Percentiles rank a stretch among this genome's conserved stretches.
phyloP scores from a whole-genome alignment of 768 basidiomycete species.

The Antrodiella citrinella region DNA sequence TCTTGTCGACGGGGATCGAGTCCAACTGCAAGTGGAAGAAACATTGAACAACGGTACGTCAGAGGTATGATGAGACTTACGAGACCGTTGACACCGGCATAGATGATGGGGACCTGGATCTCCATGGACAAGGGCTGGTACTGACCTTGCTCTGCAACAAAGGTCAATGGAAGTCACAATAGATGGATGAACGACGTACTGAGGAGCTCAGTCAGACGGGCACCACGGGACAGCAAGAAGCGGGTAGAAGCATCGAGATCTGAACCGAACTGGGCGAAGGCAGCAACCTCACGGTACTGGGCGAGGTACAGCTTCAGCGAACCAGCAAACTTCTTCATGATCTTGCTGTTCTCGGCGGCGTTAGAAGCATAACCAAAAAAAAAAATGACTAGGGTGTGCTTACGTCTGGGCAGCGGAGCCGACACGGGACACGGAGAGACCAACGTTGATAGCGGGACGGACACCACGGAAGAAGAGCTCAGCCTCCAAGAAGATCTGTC shows the following conservation, averaged over 20 bases:
- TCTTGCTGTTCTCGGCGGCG: conserved; percentile 73
- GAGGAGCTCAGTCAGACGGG: conserved; percentile 94
- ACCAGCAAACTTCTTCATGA: conserved; percentile 99
- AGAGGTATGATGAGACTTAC: conserved; percentile 34
- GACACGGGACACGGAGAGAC: conserved; percentile 99
- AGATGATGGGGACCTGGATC: conserved; percentile 97
- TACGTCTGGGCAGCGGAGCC: conserved; percentile 99
- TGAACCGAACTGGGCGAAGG: conserved; percentile 99
- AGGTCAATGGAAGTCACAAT: conserved; percentile 12
- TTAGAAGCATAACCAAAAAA: conserved; percentile 8
- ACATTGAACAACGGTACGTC: conserved; percentile 4
- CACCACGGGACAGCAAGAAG: conserved; percentile 96
- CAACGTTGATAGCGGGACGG: conserved; percentile 99
- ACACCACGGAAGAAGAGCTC: conserved; percentile 99
- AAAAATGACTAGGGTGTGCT: too few relatives aligned
- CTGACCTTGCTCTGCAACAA: conserved; percentile 84
- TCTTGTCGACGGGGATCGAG: conserved; percentile 89
- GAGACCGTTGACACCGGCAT: conserved; percentile 99
- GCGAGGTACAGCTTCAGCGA: conserved; percentile 99
- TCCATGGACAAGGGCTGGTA: conserved; percentile 94
- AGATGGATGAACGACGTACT: conserved; percentile 37
- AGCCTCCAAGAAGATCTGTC: conserved; percentile 99
- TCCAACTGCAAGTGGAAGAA: conserved; percentile 53
- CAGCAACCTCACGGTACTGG: conserved; percentile 99
- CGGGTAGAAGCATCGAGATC: conserved; percentile 99